phyloP scores from a whole-genome alignment of 2,329 filamentous ascomycete species.

The Arthrobotrys pseudoclavata region DNA sequence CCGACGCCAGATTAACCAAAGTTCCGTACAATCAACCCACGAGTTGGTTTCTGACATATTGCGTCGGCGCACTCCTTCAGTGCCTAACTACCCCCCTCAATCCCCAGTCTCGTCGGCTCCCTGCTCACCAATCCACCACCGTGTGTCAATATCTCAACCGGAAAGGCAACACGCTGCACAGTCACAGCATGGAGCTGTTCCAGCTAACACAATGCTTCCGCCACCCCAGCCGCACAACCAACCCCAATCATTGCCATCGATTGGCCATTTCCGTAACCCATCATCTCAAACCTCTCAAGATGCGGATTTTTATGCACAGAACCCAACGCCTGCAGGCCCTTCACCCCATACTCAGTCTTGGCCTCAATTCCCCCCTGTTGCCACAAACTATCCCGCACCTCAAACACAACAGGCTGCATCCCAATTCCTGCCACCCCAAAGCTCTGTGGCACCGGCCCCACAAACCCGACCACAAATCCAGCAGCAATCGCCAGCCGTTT shows the following conservation, averaged over 20 bases:
- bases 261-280: conserved; percentile 25
- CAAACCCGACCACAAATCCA: conserved; percentile 10
- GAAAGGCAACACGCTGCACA: conserved; percentile 12
- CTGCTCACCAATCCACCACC: conserved; percentile 12
- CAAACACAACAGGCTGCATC: conserved; percentile 10
- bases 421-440: conserved; percentile 14
- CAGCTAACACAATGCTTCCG: conserved; percentile 24
- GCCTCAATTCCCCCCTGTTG: not conserved
- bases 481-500: conserved; percentile 1
- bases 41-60: conserved; percentile 46
- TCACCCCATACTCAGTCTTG: conserved; percentile 6
- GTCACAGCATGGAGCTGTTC: conserved; percentile 6
- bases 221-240: conserved; percentile 37
- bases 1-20: conserved; percentile 42
- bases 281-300: not conserved
- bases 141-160: conserved; percentile 9
- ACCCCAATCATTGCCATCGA: conserved; percentile 5
- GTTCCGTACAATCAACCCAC: conserved; percentile 28
- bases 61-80: conserved; percentile 25
- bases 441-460: not conserved
- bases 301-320: conserved; percentile 6
- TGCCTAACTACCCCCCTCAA: conserved; percentile 6
- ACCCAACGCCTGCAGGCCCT: conserved; percentile 1
- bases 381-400: conserved; percentile 1
- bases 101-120: conserved; percentile 16